Conservation (phyloP, 1,139 yeast genomes). For the Candida sojae region DNA sequence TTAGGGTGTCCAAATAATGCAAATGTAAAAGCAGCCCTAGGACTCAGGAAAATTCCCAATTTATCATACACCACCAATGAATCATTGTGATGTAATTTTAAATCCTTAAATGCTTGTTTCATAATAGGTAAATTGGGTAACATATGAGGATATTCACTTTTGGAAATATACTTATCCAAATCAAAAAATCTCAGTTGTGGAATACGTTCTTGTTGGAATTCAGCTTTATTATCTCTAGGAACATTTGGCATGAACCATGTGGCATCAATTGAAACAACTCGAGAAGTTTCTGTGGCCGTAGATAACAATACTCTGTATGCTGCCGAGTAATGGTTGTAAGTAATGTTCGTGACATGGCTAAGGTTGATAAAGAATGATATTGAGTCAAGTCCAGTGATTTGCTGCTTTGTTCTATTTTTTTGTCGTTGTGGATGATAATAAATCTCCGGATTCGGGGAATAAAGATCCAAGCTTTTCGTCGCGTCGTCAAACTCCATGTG, state of each 20-base stretch:
- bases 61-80: constrained; percentile 82
- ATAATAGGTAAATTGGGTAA: constrained; percentile 65
- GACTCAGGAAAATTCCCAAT: constrained; percentile 81
- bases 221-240: constrained; percentile 58
- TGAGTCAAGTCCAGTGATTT: no score
- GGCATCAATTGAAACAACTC: constrained; percentile 76
- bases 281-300: constrained; percentile 17
- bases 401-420: no score
- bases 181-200: constrained; percentile 77
- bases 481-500: no score
- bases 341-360: constrained; percentile 1
- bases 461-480: no score
- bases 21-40: constrained; percentile 91
- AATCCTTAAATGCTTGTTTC: constrained; percentile 48
- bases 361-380: no score
- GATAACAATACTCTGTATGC: constrained; percentile 6
- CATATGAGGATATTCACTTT: constrained; percentile 84
- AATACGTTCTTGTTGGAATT: constrained; percentile 61
- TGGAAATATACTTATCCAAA: constrained; percentile 63
- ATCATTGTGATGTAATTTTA: constrained; percentile 53
- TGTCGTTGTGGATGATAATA: no score
- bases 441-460: no score
- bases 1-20: constrained; percentile 71
- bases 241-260: constrained; percentile 91
- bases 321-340: constrained; percentile 2